Conservation (phyloP, 2,329 filamentous ascomycete species). For the Colletotrichum falcatum region DNA sequence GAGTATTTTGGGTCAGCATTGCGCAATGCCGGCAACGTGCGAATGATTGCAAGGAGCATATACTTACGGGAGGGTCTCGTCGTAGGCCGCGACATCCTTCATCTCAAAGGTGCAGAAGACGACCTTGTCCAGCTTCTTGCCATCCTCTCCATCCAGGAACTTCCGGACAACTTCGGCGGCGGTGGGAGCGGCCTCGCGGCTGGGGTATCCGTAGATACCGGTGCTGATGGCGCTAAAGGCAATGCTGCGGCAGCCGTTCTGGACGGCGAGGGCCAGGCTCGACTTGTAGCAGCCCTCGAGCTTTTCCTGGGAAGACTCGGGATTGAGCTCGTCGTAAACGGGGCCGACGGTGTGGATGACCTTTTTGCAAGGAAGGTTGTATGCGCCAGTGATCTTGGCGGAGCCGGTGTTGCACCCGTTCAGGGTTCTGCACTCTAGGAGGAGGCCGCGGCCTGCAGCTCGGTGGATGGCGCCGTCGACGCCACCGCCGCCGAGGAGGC, state of each 20-base stretch:
- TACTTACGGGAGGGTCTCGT: conserved; percentile 78
- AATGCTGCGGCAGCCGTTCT: conserved; percentile 74
- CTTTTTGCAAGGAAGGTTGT: conserved; percentile 78
- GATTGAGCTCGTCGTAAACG: conserved; percentile 67
- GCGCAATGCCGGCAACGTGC: no score
- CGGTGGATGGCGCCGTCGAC: conserved; percentile 90
- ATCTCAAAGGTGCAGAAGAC: conserved; percentile 87
- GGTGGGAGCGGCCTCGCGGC: conserved; percentile 75
- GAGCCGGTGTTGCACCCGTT: conserved; percentile 80
- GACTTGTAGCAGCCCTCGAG: conserved; percentile 75
- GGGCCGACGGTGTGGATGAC: conserved; percentile 95
- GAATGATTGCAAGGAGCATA: neutral
- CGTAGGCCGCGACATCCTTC: conserved; percentile 83
- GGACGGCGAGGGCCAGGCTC: conserved; percentile 78
- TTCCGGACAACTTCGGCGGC: conserved; percentile 71
- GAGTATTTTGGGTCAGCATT: neutral
- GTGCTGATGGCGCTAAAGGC: conserved; percentile 91
- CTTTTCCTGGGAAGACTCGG: conserved; percentile 59
- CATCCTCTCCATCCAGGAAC: conserved; percentile 63
- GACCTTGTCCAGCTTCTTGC: conserved; percentile 73
- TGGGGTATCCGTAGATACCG: conserved; percentile 90
- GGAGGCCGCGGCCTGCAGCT: conserved; percentile 78
- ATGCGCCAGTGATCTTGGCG: conserved; percentile 85
- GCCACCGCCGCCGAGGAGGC: conserved; percentile 87
- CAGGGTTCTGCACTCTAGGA: conserved; percentile 78